A percentile compares a stretch with the other conserved stretches of the same genome.
These are phyloP conservation scores for Cornus controversa DNA, from an alignment of 148 eudicot species.

Conservation along the genomic window DNA sequence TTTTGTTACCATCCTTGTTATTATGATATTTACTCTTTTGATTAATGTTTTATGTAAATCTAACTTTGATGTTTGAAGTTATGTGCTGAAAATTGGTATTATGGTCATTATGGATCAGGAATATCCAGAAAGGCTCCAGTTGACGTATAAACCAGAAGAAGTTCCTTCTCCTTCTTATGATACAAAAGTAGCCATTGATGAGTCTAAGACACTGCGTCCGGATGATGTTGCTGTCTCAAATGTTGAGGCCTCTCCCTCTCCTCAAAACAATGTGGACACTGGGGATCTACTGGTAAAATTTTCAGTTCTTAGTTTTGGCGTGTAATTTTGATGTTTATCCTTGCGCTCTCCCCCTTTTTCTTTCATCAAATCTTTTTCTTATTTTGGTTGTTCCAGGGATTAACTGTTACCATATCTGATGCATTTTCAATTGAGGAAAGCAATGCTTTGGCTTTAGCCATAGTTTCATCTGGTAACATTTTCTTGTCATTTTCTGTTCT, in stretches of 20 bases:
- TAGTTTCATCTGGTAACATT: slow-evolving; percentile 67
- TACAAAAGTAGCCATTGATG: slow-evolving; percentile 36
- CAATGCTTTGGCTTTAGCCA: slow-evolving; percentile 93
- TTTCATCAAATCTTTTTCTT: background rate
- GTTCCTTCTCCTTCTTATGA: slow-evolving; percentile 46
- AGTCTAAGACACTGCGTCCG: slow-evolving; percentile 39
- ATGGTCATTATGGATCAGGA: slow-evolving; percentile 50
- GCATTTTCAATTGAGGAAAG: slow-evolving; percentile 85
- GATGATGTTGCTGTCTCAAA: slow-evolving; percentile 37
- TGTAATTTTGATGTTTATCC: background rate
- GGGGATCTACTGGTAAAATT: slow-evolving; percentile 76
- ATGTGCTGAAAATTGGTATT: background rate
- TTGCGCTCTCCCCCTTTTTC: background rate
- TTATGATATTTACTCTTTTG: background rate
- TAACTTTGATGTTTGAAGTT: background rate
- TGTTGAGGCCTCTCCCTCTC: slow-evolving; percentile 39
- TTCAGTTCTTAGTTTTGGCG: background rate
- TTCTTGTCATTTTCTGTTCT: background rate
- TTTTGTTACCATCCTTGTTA: background rate
- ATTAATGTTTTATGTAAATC: background rate
- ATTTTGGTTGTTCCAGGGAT: slow-evolving; percentile 47
- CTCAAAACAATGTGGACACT: slow-evolving; percentile 42
- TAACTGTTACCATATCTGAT: slow-evolving; percentile 49
- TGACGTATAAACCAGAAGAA: slow-evolving; percentile 81
- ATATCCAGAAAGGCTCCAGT: slow-evolving; percentile 82